Evolutionary conservation across 495 filamentous ascomycete species (phyloP).

Genomic region (Penicillium bovifimosum): DNA sequence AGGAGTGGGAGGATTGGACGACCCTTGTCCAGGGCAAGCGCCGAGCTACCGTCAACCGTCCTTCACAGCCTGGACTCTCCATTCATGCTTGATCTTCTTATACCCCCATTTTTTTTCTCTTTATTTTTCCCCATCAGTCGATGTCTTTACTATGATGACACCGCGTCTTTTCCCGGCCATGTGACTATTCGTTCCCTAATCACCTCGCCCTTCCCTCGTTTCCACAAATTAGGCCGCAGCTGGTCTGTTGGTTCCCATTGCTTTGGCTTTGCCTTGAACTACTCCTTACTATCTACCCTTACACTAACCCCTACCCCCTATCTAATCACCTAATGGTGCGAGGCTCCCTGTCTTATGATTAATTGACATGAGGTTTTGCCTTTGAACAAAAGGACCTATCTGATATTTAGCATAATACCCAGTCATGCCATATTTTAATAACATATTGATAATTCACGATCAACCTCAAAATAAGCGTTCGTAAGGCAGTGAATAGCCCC

Average conservation of each 20-base stretch:
- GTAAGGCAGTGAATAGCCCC: neutral
- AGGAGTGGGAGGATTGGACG: conserved; percentile 94
- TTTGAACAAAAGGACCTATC: conserved; percentile 12
- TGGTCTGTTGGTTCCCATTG: conserved; percentile 22
- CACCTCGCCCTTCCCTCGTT: conserved; percentile 9
- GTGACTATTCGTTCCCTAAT: conserved; percentile 7
- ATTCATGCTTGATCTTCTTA: conserved; percentile 11
- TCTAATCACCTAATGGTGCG: conserved; percentile 21
- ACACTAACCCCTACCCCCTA: conserved; percentile 6
- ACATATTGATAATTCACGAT: conserved; percentile 1
- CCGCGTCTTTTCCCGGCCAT: neutral
- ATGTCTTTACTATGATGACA: neutral
- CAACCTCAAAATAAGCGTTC: too few species aligned
- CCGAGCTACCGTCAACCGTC: conserved; percentile 23
- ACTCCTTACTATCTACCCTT: neutral
- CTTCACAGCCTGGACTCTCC: conserved; percentile 19
- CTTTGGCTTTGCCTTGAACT: conserved; percentile 1
- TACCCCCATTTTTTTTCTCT: neutral
- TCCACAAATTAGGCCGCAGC: conserved; percentile 15
- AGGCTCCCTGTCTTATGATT: conserved; percentile 22
- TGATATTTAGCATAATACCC: conserved; percentile 32
- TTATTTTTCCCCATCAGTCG: too few species aligned
- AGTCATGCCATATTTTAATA: conserved; percentile 8
- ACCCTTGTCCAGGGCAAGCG: conserved; percentile 52
- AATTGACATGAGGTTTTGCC: conserved; percentile 15